Evolutionary conservation across 164 flowering plant species (phyloP), one percentile per base, ranked within the genome.

Genomic region (Euptelea pleiosperma): DNA sequence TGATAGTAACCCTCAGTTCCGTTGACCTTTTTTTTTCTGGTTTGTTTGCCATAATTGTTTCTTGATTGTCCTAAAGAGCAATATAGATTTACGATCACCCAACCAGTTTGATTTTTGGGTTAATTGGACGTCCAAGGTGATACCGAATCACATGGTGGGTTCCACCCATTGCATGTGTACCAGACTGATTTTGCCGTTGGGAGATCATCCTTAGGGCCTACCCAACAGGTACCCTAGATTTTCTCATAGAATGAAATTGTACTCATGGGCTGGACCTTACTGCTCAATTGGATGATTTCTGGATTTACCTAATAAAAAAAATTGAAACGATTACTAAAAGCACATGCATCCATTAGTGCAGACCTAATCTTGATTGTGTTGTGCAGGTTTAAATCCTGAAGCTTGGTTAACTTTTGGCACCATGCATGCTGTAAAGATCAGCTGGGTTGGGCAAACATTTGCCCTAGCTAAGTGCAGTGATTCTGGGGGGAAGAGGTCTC

Each of bases 361-460:
- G n/a, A 24, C 1, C 28, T 40, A 56, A 40, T 57, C 9, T 41
- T 64, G 26, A 18, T n/a, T 53, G 26, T 49, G 33, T 14, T 28
- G 10, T 44, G 28, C 52, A 65, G 69, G 63, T 58, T 42, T 25
- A 22, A 18, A 15, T 44, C 31, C 30, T 34, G 51, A 47, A 45
- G 28, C 39, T 46, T 46, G 51, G 70, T 51, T 55, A 52, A 57
- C 31, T 52, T 65, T 65, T 14, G 54, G 35, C 62, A 52, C 37
- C 60, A 90, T 93, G 99, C 73, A 87, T 65, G 70, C 82, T 10
- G 28, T 80, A 51, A 93, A 78, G 73, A 85, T 79, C 57, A 72
- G 81, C 42, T 88, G 83, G 89, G 79, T 71, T 55, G 89, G 89
- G 54, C 90, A 77, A 69, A 75, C 91, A 44, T 85, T 82, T 79